Base-by-base conservation (phyloP, 2,329 filamentous ascomycete genomes). In the Phaeosphaeria sp. region DNA sequence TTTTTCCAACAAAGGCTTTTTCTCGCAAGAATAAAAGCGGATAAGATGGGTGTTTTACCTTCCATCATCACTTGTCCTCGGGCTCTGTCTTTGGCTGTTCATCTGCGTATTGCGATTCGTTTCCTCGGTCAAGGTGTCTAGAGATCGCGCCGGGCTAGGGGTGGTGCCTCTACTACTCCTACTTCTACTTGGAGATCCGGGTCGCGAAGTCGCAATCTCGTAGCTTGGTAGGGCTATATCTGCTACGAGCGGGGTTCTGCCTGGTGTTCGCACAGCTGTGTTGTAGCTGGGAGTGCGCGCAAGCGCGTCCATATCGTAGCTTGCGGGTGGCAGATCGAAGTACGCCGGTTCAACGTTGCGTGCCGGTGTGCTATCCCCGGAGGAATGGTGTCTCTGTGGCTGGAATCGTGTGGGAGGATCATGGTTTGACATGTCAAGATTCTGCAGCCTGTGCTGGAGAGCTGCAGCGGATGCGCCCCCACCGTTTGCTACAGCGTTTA, bases 361-460 rank as follows among this genome's bases (percentile, higher is more conserved):
- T 64, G 62, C 78, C 55, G 68, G 67, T 39, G 75, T 73, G 70
- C 71, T 78, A 43, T 72, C 70, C 11, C 75, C 75, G 0, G 73
- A 76, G 0, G 75, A 77, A 41, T 77, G 71, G 48, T 72, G 66
- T 42, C 66, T 63, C 5, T 63, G 52, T 18, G 63, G 65, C 50
- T 55, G 64, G 68, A 59, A 73, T 63, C 58, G 66, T 62, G 58
- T 68, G 60, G 46, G 46, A 55, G 59, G 78, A 72, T 63, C 70
- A 72, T n/a, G n/a, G n/a, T 69, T 63, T n/a, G 68, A 68, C 56
- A 76, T 65, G 55, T 71, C 70, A 53, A 89, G 81, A 59, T 83
- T 81, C 22, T 80, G 79, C 36, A 89, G 80, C 56, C 94, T 87
- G 69, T 87, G 88, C 60, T 94, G 91, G 58, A 97, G 82, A 53